Percentiles rank a stretch among this genome's conserved stretches.
phyloP scores from a whole-genome alignment of 441 rosid species.

The Pelargonium exstipulatum region DNA sequence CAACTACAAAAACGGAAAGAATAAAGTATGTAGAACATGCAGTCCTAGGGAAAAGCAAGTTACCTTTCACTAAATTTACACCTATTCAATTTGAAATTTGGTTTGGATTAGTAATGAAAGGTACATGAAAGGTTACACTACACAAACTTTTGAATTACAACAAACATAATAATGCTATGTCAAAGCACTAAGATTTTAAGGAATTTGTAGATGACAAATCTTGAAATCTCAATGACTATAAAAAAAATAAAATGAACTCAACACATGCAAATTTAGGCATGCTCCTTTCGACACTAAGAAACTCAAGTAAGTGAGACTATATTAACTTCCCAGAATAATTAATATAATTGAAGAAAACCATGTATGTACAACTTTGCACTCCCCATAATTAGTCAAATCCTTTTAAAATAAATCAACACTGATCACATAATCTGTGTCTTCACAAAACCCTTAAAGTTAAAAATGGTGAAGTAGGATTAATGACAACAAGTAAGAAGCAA shows the following conservation, averaged over 20 bases:
- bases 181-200: not conserved
- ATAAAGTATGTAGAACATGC: not conserved
- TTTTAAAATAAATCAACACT: not conserved
- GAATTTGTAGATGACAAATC: not conserved
- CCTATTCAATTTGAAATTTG: not conserved
- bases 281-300: not conserved
- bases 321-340: not conserved
- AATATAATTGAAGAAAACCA: not conserved
- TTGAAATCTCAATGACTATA: not conserved
- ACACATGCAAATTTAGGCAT: not conserved
- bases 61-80: not conserved
- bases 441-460: not conserved
- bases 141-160: not conserved
- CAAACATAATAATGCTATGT: not conserved
- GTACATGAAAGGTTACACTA: not conserved
- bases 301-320: not conserved
- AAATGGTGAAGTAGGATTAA: not conserved
- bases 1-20: constrained; percentile 1
- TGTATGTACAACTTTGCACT: too few species aligned
- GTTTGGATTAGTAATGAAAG: not conserved
- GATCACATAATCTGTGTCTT: not conserved
- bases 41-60: not conserved
- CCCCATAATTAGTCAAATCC: not conserved
- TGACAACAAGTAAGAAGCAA: constrained; percentile 7
- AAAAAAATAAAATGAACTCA: not conserved